Percentiles rank a stretch among this genome's conserved stretches.
These are phyloP conservation scores for Streptanthus diversifolius DNA, from an alignment of 345 rosid species.

Conservation along the genomic window DNA sequence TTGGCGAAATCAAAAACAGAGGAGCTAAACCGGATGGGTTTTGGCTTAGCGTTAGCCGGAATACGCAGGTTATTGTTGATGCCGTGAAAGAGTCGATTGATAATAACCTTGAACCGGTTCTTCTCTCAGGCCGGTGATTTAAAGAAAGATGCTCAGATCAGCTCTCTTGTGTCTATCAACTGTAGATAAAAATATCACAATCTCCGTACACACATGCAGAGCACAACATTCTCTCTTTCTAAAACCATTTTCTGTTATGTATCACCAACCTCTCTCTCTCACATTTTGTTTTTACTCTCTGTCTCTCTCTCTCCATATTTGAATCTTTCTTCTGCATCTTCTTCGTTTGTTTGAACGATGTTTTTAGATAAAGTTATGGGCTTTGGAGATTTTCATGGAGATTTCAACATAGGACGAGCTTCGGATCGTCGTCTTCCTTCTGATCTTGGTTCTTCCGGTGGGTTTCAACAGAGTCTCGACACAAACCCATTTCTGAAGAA, in stretches of 20 bases:
- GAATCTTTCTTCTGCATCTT: not conserved
- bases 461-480: slow-evolving; percentile 17
- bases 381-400: slow-evolving; percentile 32
- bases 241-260: not conserved
- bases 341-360: slow-evolving; percentile 18
- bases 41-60: slow-evolving; percentile 68
- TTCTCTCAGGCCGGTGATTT: slow-evolving; percentile 8
- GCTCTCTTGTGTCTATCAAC: too few relatives aligned
- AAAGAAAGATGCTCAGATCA: not conserved
- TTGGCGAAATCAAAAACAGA: slow-evolving; percentile 41
- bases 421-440: slow-evolving; percentile 26
- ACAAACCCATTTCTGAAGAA: slow-evolving; percentile 24
- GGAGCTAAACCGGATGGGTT: slow-evolving; percentile 61
- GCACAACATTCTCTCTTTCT: slow-evolving; percentile 12
- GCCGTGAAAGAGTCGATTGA: slow-evolving; percentile 63
- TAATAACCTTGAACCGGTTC: slow-evolving; percentile 47
- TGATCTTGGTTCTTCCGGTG: slow-evolving; percentile 7
- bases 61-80: slow-evolving; percentile 66
- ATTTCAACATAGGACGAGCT: slow-evolving; percentile 13
- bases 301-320: not conserved
- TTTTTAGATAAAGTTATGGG: slow-evolving; percentile 35
- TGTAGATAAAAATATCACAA: too few relatives aligned
- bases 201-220: slow-evolving; percentile 4
- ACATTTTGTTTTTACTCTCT: not conserved
- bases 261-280: slow-evolving; percentile 7